Percentiles rank a stretch among this genome's conserved stretches.
Conservation (phyloP, 2,329 filamentous ascomycete species). For the Aspergillus pseudoviridinutans region DNA sequence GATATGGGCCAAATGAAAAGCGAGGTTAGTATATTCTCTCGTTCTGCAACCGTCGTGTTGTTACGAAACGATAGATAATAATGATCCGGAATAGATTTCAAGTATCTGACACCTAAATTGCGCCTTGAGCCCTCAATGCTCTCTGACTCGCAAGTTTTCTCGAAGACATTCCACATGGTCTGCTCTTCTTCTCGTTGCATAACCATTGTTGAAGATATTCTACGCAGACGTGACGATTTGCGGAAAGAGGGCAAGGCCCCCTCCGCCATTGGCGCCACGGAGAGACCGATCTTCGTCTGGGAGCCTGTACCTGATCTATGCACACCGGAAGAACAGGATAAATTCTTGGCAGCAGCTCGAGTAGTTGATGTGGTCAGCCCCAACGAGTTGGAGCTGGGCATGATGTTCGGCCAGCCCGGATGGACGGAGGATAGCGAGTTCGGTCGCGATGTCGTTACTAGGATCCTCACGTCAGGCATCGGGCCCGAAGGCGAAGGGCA, state of each 20-base stretch:
- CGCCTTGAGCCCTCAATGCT: constrained; percentile 73
- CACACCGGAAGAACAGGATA: constrained; percentile 58
- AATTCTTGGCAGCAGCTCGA: constrained; percentile 50
- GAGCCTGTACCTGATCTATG: constrained; percentile 92
- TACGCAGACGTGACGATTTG: constrained; percentile 46
- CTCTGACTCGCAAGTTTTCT: constrained; percentile 60
- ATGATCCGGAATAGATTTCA: constrained; percentile 59
- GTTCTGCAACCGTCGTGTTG: neutral
- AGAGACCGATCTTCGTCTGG: constrained; percentile 78
- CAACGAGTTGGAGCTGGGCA: constrained; percentile 84
- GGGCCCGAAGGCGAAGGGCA: constrained; percentile 34
- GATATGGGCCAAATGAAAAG: constrained; percentile 69
- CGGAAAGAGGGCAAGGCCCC: constrained; percentile 23
- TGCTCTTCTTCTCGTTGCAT: constrained; percentile 76
- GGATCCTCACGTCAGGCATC: constrained; percentile 35
- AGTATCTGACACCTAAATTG: constrained; percentile 81
- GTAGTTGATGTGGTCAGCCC: constrained; percentile 64
- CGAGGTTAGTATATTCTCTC: constrained; percentile 41
- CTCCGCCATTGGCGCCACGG: constrained; percentile 31
- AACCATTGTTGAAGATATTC: constrained; percentile 68
- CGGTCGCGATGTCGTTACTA: constrained; percentile 30
- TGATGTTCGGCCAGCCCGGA: constrained; percentile 65
- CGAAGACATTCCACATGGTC: constrained; percentile 81
- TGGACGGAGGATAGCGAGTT: constrained; percentile 28
- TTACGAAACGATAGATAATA: neutral